These are phyloP conservation scores for Plasmodium reichenowi DNA, from an alignment of 169 alveolate genomes.

Conservation along the genomic window DNA sequence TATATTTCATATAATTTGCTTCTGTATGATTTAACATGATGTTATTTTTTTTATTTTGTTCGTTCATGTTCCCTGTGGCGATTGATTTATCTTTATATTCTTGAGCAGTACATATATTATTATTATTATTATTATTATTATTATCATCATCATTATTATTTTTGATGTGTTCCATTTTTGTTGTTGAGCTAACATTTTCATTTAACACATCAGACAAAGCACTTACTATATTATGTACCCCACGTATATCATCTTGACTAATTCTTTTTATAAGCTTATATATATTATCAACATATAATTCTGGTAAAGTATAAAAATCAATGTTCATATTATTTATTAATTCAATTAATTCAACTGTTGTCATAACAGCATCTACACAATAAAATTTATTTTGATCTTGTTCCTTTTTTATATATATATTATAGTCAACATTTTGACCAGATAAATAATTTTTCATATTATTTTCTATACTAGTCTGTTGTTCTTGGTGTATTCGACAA, in stretches of 20 bases:
- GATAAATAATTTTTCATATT: slow-evolving; percentile 18
- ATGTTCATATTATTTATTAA: slow-evolving; percentile 36
- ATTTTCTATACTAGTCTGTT: slow-evolving; percentile 24
- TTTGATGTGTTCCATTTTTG: not conserved
- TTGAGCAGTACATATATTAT: not conserved
- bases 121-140: not conserved
- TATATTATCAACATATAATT: slow-evolving; percentile 25
- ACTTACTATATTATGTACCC: not conserved
- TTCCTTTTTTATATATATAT: not conserved
- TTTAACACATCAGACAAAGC: not conserved
- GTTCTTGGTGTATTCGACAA: slow-evolving; percentile 12
- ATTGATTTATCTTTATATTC: not conserved
- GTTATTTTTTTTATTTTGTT: not conserved
- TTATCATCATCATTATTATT: not conserved
- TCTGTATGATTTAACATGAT: not conserved
- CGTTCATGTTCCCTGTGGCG: not conserved
- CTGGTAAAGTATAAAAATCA: slow-evolving; percentile 28
- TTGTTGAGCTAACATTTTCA: not conserved
- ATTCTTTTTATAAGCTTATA: slow-evolving; percentile 18
- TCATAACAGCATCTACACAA: slow-evolving; percentile 61
- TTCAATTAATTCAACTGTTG: slow-evolving; percentile 56
- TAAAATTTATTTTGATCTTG: slow-evolving; percentile 7
- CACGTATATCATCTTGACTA: not conserved
- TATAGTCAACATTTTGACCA: not conserved
- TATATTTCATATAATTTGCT: not conserved